These are phyloP conservation scores for Bimuria novae-zelandiae DNA, from an alignment of 2,329 filamentous ascomycete genomes.

Conservation along the genomic window DNA sequence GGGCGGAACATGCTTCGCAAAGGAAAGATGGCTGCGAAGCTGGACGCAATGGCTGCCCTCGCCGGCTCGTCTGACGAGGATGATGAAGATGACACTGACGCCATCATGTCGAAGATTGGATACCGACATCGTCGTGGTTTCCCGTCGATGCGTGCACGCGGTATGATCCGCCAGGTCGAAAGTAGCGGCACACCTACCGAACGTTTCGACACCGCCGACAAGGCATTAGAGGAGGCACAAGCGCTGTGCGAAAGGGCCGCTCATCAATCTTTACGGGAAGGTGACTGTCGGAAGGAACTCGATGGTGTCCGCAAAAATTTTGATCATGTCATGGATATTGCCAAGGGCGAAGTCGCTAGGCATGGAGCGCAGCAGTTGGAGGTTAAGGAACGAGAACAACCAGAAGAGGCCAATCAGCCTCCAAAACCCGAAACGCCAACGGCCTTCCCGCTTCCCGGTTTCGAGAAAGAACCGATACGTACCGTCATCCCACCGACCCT, in stretches of 20 bases:
- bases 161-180: slow-evolving; percentile 18
- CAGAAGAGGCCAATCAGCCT: slow-evolving; percentile 15
- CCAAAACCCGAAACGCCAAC: slow-evolving; percentile 24
- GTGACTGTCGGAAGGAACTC: slow-evolving; percentile 80
- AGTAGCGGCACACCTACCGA: slow-evolving; percentile 26
- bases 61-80: slow-evolving; percentile 31
- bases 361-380: slow-evolving; percentile 22
- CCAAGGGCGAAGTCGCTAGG: slow-evolving; percentile 49
- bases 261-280: slow-evolving; percentile 86
- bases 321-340: slow-evolving; percentile 64
- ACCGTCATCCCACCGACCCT: slow-evolving; percentile 14
- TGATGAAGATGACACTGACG: slow-evolving; percentile 32
- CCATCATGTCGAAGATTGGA: slow-evolving; percentile 39
- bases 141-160: slow-evolving; percentile 37
- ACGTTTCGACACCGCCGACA: slow-evolving; percentile 70
- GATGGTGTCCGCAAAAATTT: slow-evolving; percentile 70
- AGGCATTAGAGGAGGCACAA: slow-evolving; percentile 78
- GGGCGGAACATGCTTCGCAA: slow-evolving; percentile 85
- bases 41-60: slow-evolving; percentile 54
- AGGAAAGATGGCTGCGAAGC: slow-evolving; percentile 80
- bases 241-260: slow-evolving; percentile 82
- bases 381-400: slow-evolving; percentile 12
- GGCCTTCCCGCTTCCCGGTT: slow-evolving; percentile 16
- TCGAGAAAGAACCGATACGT: slow-evolving; percentile 19
- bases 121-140: slow-evolving; percentile 41